Evolutionary conservation across 345 rosid genomes (phyloP), one percentile per base, ranked within the genome.

Genomic region (thale cress (Arabidopsis thaliana)): DNA sequence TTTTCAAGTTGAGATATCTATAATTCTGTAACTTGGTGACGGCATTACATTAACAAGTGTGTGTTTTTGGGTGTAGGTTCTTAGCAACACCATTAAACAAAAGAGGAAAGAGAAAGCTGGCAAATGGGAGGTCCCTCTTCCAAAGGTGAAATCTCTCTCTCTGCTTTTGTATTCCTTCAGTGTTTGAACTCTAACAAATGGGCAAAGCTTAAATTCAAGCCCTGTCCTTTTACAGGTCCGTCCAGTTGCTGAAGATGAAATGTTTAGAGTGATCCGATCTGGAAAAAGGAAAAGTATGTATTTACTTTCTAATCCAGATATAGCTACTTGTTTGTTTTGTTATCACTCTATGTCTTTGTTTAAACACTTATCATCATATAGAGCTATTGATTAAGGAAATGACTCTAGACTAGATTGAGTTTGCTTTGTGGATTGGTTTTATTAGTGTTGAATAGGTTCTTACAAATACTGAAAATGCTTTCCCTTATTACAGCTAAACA

Each of bases 221-320:
- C 20, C 1, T 6, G 56, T 71, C 30, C 51, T 44, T 50, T 60
- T 85, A 34, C 82, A 95, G 98, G 98, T 92, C 14, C 89, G 99
- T 82, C 99, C 97, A 12, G 96, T 95, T 11, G 99, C 99, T 14
- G 99, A 95, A 80, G 99, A 95, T 79, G 99, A 94, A 76, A 91
- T 94, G 97, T 91, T 94, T 69, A 90, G 89, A 86, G 97, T 94
- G 65, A 55, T 94, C 71, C 83, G 97, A 65, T 53, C 97, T 30
- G 99, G 99, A 20, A 94, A 94, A 79, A 65, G 97, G 41, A 94
- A 85, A 75, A 90, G 98, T 94, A 82, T 81, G 91, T 87, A 30
- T 36, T 69, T 53, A 5, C 3, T 68, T 60, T 59, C 9, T 8
- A 13, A 32, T 51, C 0, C 8, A 23, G 4, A 55, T 14, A 41